Evolutionary conservation across 176 grass and related monocot genomes (phyloP).

Genomic region (Paspalum vaginatum): DNA sequence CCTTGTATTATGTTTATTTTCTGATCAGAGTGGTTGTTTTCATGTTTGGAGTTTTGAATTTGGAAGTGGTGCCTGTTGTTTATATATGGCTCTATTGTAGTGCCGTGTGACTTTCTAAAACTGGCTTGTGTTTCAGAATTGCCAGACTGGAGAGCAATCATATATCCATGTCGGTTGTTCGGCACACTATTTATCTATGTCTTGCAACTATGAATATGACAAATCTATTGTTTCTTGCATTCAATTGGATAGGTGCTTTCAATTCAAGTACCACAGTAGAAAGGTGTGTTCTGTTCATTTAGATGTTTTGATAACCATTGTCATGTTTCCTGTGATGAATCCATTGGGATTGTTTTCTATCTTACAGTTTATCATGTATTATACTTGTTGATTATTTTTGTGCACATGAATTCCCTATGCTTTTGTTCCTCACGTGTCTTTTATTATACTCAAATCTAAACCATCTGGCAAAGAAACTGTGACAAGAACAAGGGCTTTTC

Average conservation of each 20-base stretch:
- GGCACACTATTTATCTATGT: constrained; percentile 52
- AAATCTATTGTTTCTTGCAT: constrained; percentile 66
- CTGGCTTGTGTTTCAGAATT: constrained; percentile 53
- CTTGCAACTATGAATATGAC: constrained; percentile 58
- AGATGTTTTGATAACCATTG: constrained; percentile 30
- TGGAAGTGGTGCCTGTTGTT: constrained; percentile 36
- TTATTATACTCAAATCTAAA: background rate
- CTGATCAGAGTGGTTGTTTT: constrained; percentile 20
- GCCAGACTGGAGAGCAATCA: constrained; percentile 56
- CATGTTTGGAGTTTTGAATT: background rate
- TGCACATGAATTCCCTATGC: background rate
- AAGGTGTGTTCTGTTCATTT: constrained; percentile 54
- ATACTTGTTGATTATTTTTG: background rate
- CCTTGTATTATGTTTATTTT: constrained; percentile 11
- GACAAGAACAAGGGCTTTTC: background rate
- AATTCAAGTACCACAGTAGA: constrained; percentile 56
- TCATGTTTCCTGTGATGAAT: constrained; percentile 7
- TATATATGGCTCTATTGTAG: constrained; percentile 30
- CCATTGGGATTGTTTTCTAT: constrained; percentile 13
- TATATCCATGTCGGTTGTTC: constrained; percentile 56
- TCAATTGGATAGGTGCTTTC: constrained; percentile 57
- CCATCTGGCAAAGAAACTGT: background rate
- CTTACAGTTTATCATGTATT: background rate
- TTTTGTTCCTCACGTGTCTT: background rate
- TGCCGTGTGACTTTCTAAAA: constrained; percentile 34